phyloP scores from a whole-genome alignment of 2,329 filamentous ascomycete species.

The Colletotrichum eleusines region DNA sequence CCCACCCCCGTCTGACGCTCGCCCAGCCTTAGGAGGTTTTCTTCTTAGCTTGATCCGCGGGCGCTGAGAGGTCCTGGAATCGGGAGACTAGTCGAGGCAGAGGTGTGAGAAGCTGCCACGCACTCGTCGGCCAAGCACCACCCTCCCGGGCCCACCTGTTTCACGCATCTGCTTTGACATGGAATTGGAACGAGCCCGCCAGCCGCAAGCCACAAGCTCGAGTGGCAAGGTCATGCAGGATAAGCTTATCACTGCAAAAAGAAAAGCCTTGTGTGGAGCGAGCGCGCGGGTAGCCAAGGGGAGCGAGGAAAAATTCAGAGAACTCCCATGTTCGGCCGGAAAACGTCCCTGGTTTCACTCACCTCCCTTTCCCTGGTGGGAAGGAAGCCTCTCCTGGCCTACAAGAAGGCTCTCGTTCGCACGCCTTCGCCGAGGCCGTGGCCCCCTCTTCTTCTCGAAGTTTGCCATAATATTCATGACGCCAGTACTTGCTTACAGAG shows the following conservation, averaged over 20 bases:
- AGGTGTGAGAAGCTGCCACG: constrained; percentile 36
- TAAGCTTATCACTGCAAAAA: constrained; percentile 25
- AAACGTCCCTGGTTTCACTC: not conserved
- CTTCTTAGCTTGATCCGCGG: not conserved
- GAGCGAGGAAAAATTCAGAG: not conserved
- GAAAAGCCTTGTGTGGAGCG: constrained; percentile 18
- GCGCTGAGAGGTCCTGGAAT: constrained; percentile 12
- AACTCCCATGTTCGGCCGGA: constrained; percentile 1
- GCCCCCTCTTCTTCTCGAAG: constrained; percentile 19
- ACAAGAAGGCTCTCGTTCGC: constrained; percentile 34
- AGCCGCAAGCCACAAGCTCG: constrained; percentile 4
- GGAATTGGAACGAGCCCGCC: constrained; percentile 33
- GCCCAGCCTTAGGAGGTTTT: constrained; percentile 32
- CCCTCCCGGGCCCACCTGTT: constrained; percentile 31
- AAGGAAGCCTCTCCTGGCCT: not conserved
- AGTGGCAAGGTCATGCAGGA: constrained; percentile 14
- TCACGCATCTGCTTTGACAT: constrained; percentile 41
- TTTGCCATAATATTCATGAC: constrained; percentile 33
- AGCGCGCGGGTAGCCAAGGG: not conserved
- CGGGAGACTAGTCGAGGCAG: constrained; percentile 25
- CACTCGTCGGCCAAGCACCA: constrained; percentile 21
- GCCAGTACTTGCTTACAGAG: constrained; percentile 28
- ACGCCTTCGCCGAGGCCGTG: constrained; percentile 22
- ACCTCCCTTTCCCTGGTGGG: not conserved
- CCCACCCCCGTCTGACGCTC: constrained; percentile 31